Percentiles rank a stretch among this genome's conserved stretches.
These are phyloP conservation scores for Isochrysis galbana DNA, from an alignment of 78 protist genomes.

Conservation along the genomic window DNA sequence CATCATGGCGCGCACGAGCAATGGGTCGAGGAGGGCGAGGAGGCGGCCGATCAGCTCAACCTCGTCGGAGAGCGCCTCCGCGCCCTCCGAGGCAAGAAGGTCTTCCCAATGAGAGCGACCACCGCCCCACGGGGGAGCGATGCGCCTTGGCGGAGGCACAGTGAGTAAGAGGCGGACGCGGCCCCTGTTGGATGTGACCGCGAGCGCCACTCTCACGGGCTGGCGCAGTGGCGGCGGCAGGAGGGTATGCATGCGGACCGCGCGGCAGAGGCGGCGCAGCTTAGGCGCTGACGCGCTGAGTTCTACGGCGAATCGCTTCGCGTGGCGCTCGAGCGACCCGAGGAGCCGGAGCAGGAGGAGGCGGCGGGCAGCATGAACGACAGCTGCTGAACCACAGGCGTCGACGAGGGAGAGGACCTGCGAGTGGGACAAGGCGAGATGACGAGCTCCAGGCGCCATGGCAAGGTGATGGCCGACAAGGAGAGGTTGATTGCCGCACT, in stretches of 20 bases:
- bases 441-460: too few species aligned
- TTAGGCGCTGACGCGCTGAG: not conserved
- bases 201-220: not conserved
- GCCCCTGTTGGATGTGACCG: not conserved
- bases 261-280: not conserved
- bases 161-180: too few species aligned
- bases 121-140: too few species aligned
- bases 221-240: not conserved
- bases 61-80: not conserved
- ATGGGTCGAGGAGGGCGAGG: not conserved
- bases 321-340: not conserved
- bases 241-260: not conserved
- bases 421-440: too few species aligned
- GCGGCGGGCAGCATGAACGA: not conserved
- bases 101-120: too few species aligned
- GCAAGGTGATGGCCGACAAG: too few species aligned
- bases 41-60: not conserved
- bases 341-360: not conserved
- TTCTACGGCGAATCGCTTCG: not conserved
- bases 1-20: constrained; percentile 15
- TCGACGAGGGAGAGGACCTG: not conserved
- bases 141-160: too few species aligned
- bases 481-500: too few species aligned
- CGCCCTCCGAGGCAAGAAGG: not conserved
- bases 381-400: not conserved